These are phyloP conservation scores for Euphorbia schlechtendalii DNA, from an alignment of 441 rosid genomes.

Conservation along the genomic window DNA sequence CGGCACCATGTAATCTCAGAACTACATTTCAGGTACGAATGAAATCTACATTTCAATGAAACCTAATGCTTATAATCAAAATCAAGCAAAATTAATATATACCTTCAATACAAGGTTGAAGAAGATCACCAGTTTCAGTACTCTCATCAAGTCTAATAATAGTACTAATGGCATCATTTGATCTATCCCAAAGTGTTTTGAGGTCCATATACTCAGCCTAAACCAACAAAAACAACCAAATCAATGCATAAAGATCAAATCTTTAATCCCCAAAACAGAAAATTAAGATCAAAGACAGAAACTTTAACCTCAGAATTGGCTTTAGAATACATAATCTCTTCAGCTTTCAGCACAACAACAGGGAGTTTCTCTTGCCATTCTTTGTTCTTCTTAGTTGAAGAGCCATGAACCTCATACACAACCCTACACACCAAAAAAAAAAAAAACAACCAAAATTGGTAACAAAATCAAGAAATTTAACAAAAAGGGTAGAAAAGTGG, in stretches of 20 bases:
- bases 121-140: slow-evolving; percentile 75
- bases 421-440: slow-evolving; percentile 43
- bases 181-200: slow-evolving; percentile 82
- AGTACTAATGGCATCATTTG: slow-evolving; percentile 83
- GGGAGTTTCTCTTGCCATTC: slow-evolving; percentile 96
- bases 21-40: not conserved
- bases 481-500: slow-evolving; percentile 5
- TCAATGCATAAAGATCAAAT: slow-evolving; percentile 9
- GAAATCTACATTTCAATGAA: not conserved
- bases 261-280: not conserved
- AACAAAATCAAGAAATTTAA: not conserved
- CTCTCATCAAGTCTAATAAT: slow-evolving; percentile 78
- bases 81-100: not conserved
- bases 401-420: slow-evolving; percentile 54
- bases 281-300: not conserved
- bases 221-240: slow-evolving; percentile 19
- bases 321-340: slow-evolving; percentile 92
- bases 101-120: slow-evolving; percentile 99
- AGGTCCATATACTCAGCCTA: slow-evolving; percentile 76
- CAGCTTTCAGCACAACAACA: slow-evolving; percentile 72
- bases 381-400: slow-evolving; percentile 70
- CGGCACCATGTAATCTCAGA: too few species aligned
- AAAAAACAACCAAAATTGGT: not conserved
- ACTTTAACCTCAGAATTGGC: slow-evolving; percentile 82
- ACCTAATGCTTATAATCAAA: not conserved